Conservation (phyloP, 257 asterid genomes). For the Osmanthus fragrans region DNA sequence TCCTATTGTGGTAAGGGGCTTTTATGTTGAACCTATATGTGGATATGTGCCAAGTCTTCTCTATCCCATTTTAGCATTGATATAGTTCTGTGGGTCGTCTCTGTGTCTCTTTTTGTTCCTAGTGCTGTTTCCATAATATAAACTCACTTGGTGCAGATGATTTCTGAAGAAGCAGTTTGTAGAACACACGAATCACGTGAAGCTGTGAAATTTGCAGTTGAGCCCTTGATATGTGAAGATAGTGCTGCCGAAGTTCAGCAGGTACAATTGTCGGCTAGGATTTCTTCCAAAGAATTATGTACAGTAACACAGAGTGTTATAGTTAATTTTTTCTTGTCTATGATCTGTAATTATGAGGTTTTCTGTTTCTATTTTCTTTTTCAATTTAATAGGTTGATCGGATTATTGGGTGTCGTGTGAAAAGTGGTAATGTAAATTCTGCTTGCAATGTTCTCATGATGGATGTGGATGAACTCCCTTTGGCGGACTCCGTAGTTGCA, state of each 20-base stretch:
- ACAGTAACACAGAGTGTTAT: slow-evolving; percentile 5
- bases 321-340: slow-evolving; percentile 3
- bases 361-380: slow-evolving; percentile 8
- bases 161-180: slow-evolving; percentile 36
- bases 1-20: background rate
- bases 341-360: slow-evolving; percentile 1
- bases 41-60: background rate
- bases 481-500: slow-evolving; percentile 29
- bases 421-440: slow-evolving; percentile 38
- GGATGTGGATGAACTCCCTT: slow-evolving; percentile 36
- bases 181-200: slow-evolving; percentile 33
- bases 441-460: slow-evolving; percentile 28
- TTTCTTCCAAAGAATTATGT: slow-evolving; percentile 11
- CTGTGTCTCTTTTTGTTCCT: background rate
- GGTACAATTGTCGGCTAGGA: slow-evolving; percentile 34
- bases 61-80: background rate
- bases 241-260: slow-evolving; percentile 39
- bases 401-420: slow-evolving; percentile 79
- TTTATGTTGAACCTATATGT: background rate
- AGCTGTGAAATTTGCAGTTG: slow-evolving; percentile 30
- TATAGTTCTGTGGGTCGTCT: background rate
- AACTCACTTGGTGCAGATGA: slow-evolving; percentile 34
- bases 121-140: slow-evolving; percentile 14
- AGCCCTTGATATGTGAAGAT: slow-evolving; percentile 34
- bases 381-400: slow-evolving; percentile 71